Conservation (phyloP, 2,329 filamentous ascomycete species). For the Zymoseptoria passerinii region DNA sequence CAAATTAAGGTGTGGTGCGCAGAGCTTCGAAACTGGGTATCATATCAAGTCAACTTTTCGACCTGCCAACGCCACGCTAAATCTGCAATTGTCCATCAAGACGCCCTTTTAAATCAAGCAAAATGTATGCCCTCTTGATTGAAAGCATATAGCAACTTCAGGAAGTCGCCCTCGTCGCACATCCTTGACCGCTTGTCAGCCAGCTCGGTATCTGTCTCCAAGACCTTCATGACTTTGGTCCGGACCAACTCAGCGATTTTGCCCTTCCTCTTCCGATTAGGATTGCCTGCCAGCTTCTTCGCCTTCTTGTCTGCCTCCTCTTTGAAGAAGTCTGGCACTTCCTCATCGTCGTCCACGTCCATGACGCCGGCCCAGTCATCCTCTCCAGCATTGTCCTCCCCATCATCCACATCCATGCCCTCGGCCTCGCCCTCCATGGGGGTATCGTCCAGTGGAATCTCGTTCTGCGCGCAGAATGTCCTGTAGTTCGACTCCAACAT, state of each 20-base stretch:
- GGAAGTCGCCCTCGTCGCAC: slow-evolving; percentile 88
- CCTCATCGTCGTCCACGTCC: slow-evolving; percentile 55
- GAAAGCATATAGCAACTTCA: slow-evolving; percentile 73
- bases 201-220: slow-evolving; percentile 71
- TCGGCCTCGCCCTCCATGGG: slow-evolving; percentile 35
- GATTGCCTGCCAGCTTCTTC: slow-evolving; percentile 48
- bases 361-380: slow-evolving; percentile 43
- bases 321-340: slow-evolving; percentile 78
- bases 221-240: slow-evolving; percentile 75
- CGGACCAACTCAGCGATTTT: slow-evolving; percentile 74
- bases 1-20: neutral
- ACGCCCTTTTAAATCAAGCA: slow-evolving; percentile 39
- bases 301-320: slow-evolving; percentile 46
- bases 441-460: slow-evolving; percentile 67
- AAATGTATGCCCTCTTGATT: slow-evolving; percentile 94
- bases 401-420: slow-evolving; percentile 38
- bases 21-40: neutral
- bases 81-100: neutral
- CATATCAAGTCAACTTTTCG: neutral
- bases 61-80: slow-evolving; percentile 4
- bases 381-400: slow-evolving; percentile 37
- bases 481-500: slow-evolving; percentile 85
- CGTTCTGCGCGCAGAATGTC: slow-evolving; percentile 81
- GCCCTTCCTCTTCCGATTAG: slow-evolving; percentile 62
- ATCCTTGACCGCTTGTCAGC: slow-evolving; percentile 74